phyloP scores from a whole-genome alignment of 164 flowering plant genomes.

The Piper longum region DNA sequence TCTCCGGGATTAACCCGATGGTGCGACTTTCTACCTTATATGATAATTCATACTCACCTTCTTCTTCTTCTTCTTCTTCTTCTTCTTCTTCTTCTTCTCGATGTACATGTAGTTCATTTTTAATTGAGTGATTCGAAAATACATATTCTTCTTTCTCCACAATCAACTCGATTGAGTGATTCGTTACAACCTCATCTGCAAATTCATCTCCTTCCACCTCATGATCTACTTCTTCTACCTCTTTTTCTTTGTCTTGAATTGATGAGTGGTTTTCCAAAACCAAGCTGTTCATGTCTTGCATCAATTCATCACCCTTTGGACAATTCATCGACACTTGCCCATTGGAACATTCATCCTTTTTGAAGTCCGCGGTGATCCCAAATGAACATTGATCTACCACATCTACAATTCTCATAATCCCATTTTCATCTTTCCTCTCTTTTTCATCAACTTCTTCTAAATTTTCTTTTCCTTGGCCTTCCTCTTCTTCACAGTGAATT shows the following conservation, averaged over 20 bases:
- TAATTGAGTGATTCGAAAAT: too few relatives aligned
- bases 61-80: too few relatives aligned
- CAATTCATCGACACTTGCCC: too few relatives aligned
- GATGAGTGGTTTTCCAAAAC: neutral
- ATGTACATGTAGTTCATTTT: neutral
- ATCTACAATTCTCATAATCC: too few relatives aligned
- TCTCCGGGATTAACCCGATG: neutral
- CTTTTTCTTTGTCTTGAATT: neutral
- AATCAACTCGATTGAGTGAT: neutral
- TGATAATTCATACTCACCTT: neutral
- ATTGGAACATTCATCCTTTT: too few relatives aligned
- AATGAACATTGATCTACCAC: too few relatives aligned
- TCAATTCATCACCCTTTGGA: neutral
- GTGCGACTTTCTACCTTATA: neutral
- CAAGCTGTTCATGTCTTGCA: neutral
- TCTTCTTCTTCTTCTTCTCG: neutral
- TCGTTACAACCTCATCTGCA: neutral
- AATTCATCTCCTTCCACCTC: neutral
- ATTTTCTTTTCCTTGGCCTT: neutral
- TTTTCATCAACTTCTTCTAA: too few relatives aligned
- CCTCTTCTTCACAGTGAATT: neutral
- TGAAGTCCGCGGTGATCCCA: too few relatives aligned
- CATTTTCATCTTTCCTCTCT: too few relatives aligned
- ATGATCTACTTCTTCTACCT: neutral
- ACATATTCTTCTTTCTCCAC: neutral